Conservation (phyloP, 2,329 filamentous ascomycete genomes). For the Fusarium annulatum region DNA sequence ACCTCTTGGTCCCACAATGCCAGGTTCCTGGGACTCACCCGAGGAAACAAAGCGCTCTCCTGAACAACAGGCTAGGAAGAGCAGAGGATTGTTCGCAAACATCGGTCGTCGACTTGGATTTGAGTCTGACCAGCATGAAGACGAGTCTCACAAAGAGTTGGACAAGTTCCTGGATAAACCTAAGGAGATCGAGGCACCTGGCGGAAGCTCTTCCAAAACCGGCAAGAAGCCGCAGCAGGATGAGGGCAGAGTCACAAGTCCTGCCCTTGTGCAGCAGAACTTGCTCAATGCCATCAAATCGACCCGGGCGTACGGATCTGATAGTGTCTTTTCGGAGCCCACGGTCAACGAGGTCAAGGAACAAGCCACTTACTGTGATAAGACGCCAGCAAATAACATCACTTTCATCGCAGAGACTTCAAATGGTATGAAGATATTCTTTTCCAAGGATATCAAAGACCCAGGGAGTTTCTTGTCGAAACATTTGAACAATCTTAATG, state of each 20-base stretch:
- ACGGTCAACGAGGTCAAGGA: slow-evolving; percentile 80
- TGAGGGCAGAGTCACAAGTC: slow-evolving; percentile 67
- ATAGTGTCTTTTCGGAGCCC: slow-evolving; percentile 77
- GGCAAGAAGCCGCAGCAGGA: slow-evolving; percentile 49
- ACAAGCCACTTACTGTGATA: slow-evolving; percentile 87
- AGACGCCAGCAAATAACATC: slow-evolving; percentile 78
- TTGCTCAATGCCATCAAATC: slow-evolving; percentile 82
- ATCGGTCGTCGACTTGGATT: slow-evolving; percentile 76
- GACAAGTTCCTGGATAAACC: slow-evolving; percentile 57
- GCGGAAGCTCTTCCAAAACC: slow-evolving; percentile 21
- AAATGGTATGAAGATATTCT: slow-evolving; percentile 79
- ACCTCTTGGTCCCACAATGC: slow-evolving; percentile 66
- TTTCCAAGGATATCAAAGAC: slow-evolving; percentile 66
- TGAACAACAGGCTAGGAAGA: slow-evolving; percentile 53
- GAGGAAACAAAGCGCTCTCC: slow-evolving; percentile 55
- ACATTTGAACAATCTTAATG: slow-evolving; percentile 71
- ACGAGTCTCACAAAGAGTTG: slow-evolving; percentile 55
- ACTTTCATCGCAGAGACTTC: slow-evolving; percentile 75
- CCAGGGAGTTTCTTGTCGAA: slow-evolving; percentile 66
- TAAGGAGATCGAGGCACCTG: slow-evolving; percentile 32
- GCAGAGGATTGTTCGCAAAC: slow-evolving; percentile 73
- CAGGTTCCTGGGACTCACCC: slow-evolving; percentile 79
- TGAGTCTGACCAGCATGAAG: slow-evolving; percentile 60
- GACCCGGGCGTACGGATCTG: slow-evolving; percentile 80
- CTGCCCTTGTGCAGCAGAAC: slow-evolving; percentile 73